Evolutionary conservation across 2,329 filamentous ascomycete species (phyloP).

Genomic region (Neopestalotiopsis rosae): DNA sequence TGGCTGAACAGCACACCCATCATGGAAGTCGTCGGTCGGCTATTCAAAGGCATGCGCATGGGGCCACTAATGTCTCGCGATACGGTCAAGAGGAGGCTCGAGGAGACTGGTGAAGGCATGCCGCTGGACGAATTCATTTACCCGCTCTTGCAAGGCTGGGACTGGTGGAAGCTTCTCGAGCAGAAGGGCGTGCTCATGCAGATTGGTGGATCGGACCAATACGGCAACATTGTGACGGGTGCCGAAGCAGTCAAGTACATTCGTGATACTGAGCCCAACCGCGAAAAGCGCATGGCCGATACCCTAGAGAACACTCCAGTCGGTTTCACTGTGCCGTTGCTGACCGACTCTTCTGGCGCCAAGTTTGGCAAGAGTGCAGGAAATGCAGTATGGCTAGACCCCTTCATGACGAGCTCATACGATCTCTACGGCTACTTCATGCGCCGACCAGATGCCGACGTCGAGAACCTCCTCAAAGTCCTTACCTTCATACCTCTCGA

Average conservation of each 20-base stretch:
- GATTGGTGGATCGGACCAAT: conserved; percentile 95
- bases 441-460: conserved; percentile 78
- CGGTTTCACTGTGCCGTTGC: conserved; percentile 88
- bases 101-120: conserved; percentile 88
- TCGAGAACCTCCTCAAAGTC: conserved; percentile 82
- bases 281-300: conserved; percentile 42
- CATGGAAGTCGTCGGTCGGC: conserved; percentile 74
- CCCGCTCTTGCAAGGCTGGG: conserved; percentile 92
- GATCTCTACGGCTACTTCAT: conserved; percentile 93
- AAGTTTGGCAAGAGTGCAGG: conserved; percentile 97
- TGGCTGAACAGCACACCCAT: conserved; percentile 80
- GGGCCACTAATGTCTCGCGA: conserved; percentile 89
- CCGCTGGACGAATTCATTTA: conserved; percentile 94
- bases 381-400: conserved; percentile 92
- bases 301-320: conserved; percentile 64
- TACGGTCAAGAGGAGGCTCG: conserved; percentile 84
- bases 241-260: conserved; percentile 84
- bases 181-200: conserved; percentile 77
- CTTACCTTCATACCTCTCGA: conserved; percentile 85
- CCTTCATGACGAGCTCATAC: conserved; percentile 78
- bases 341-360: conserved; percentile 82
- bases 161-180: conserved; percentile 88
- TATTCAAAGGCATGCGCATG: conserved; percentile 77
- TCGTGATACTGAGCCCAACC: conserved; percentile 60
- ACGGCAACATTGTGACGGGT: conserved; percentile 91